phyloP scores from a whole-genome alignment of 2,329 filamentous ascomycete genomes.

The Fusarium musae region DNA sequence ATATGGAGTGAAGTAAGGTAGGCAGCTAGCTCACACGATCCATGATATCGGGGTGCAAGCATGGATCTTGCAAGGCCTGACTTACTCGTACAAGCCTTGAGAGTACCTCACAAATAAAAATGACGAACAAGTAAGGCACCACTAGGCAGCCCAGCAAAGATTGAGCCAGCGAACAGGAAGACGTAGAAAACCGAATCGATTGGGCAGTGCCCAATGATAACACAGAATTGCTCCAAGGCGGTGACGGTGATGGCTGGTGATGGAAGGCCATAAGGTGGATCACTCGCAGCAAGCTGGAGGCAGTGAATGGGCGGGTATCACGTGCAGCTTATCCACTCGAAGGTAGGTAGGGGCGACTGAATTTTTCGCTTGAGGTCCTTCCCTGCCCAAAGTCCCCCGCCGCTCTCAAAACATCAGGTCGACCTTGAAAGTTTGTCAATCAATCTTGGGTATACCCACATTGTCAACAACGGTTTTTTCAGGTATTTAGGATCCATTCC shows the following conservation, averaged over 20 bases:
- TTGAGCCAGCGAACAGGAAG: slow-evolving; percentile 24
- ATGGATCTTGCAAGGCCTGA: slow-evolving; percentile 8
- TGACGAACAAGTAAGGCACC: slow-evolving; percentile 23
- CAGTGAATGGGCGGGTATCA: slow-evolving; percentile 45
- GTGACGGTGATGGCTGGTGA: slow-evolving; percentile 40
- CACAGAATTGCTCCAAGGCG: slow-evolving; percentile 41
- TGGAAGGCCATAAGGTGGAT: slow-evolving; percentile 34
- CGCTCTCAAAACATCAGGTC: slow-evolving; percentile 56
- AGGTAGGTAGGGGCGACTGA: slow-evolving; percentile 49
- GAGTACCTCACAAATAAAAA: slow-evolving; percentile 12
- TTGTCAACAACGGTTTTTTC: slow-evolving; percentile 43
- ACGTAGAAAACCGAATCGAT: slow-evolving; percentile 14
- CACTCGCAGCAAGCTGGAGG: slow-evolving; percentile 8
- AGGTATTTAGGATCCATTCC: slow-evolving; percentile 41
- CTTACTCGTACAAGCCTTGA: not conserved
- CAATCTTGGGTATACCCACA: slow-evolving; percentile 46
- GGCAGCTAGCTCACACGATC: slow-evolving; percentile 10
- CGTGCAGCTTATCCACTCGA: slow-evolving; percentile 48
- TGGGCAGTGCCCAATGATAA: slow-evolving; percentile 36
- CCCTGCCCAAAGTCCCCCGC: slow-evolving; percentile 55
- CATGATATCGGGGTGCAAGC: slow-evolving; percentile 13
- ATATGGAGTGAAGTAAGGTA: not conserved
- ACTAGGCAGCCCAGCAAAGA: slow-evolving; percentile 25
- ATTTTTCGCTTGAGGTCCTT: slow-evolving; percentile 56
- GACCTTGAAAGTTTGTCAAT: slow-evolving; percentile 52